Percentiles rank a stretch among this genome's conserved stretches.
phyloP scores from a whole-genome alignment of 1,284 basidiomycete genomes.

The Schizophyllum commune region DNA sequence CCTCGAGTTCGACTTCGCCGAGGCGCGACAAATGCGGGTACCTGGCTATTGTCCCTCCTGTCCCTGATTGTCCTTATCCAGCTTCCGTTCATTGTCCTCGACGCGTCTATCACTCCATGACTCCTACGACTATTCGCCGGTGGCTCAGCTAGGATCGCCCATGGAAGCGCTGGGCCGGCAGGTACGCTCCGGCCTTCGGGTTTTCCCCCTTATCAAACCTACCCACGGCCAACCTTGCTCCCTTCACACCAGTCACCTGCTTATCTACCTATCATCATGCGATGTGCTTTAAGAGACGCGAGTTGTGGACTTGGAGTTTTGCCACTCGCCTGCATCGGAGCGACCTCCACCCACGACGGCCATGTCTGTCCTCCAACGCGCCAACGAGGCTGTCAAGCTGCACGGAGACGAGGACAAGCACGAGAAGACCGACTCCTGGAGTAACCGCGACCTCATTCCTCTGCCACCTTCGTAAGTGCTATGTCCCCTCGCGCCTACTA shows the following conservation, averaged over 20 bases:
- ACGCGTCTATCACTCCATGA: too few species aligned
- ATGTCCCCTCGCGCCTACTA: background rate
- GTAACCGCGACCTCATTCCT: conserved; percentile 12
- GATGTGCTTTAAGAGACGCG: background rate
- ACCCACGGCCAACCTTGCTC: background rate
- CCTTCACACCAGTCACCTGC: background rate
- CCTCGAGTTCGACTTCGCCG: background rate
- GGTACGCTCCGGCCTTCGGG: background rate
- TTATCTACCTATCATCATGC: background rate
- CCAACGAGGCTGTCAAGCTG: conserved; percentile 4
- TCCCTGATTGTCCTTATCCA: background rate
- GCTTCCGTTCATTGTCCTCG: background rate
- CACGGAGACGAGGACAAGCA: conserved; percentile 9
- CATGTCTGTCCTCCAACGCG: background rate
- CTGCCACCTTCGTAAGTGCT: conserved; percentile 10
- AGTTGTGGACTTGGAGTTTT: background rate
- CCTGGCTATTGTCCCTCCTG: background rate
- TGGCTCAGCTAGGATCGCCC: too few species aligned
- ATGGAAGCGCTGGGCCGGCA: too few species aligned
- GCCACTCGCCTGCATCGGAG: background rate
- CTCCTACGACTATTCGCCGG: too few species aligned
- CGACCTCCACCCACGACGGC: background rate
- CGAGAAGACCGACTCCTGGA: conserved; percentile 11
- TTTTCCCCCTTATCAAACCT: background rate
- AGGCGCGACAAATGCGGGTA: background rate